A percentile compares a stretch with the other conserved stretches of the same genome.
phyloP scores from a whole-genome alignment of 2,329 filamentous ascomycete genomes.

The Phialophora tarda region DNA sequence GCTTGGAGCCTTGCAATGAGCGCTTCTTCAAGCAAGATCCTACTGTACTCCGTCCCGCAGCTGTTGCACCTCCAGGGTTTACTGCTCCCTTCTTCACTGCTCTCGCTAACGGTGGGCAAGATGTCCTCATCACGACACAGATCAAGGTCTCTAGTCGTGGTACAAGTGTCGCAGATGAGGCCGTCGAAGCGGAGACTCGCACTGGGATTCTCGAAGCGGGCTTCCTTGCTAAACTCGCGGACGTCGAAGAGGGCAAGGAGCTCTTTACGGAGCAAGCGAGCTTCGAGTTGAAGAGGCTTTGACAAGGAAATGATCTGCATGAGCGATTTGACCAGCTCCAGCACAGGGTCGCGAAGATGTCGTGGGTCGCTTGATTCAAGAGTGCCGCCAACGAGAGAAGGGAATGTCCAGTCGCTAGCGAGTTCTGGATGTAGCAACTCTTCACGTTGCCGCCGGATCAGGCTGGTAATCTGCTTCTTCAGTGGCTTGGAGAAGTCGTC shows the following conservation, averaged over 20 bases:
- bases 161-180: constrained; percentile 88
- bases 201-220: constrained; percentile 85
- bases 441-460: constrained; percentile 84
- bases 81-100: constrained; percentile 41
- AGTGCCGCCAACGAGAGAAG: constrained; percentile 60
- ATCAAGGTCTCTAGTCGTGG: constrained; percentile 84
- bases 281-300: constrained; percentile 69
- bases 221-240: constrained; percentile 87
- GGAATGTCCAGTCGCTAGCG: constrained; percentile 84
- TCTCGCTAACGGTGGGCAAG: constrained; percentile 58
- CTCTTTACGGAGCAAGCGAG: constrained; percentile 84
- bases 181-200: constrained; percentile 74
- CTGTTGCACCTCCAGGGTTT: constrained; percentile 75
- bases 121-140: constrained; percentile 88
- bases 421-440: constrained; percentile 90
- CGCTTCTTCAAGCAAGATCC: constrained; percentile 81
- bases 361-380: constrained; percentile 41
- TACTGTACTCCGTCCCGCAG: constrained; percentile 76
- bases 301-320: constrained; percentile 93
- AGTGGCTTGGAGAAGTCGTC: constrained; percentile 85
- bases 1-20: constrained; percentile 78
- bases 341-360: constrained; percentile 69
- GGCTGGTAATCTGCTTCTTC: constrained; percentile 80
- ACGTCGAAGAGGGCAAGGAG: constrained; percentile 89
- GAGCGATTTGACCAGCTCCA: constrained; percentile 89